Conservation (phyloP, 805 yeast genomes). For the Metschnikowia chrysomelidarum region DNA sequence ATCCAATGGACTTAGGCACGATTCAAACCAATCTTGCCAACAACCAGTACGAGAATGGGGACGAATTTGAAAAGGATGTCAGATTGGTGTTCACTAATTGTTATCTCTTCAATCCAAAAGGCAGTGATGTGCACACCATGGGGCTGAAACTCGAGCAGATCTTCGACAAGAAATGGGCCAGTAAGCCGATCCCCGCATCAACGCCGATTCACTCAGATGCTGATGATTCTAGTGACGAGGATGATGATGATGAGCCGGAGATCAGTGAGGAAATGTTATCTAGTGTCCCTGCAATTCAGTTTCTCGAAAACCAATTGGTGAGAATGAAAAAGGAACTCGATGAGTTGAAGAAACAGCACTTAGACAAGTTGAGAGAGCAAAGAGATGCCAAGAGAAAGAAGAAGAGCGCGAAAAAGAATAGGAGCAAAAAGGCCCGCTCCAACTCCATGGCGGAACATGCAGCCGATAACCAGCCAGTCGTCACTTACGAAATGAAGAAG, state of each 20-base stretch:
- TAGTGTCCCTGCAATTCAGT: slow-evolving; percentile 86
- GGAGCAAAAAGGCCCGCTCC: slow-evolving; percentile 21
- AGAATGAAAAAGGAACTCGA: slow-evolving; percentile 84
- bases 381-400: slow-evolving; percentile 51
- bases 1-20: slow-evolving; percentile 94
- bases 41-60: slow-evolving; percentile 86
- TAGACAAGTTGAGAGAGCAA: slow-evolving; percentile 63
- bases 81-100: slow-evolving; percentile 85
- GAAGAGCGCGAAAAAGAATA: slow-evolving; percentile 37
- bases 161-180: slow-evolving; percentile 85
- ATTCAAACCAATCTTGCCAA: slow-evolving; percentile 75
- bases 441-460: slow-evolving; percentile 26
- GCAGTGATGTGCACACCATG: slow-evolving; percentile 94
- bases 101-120: slow-evolving; percentile 90
- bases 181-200: slow-evolving; percentile 61
- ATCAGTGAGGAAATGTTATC: slow-evolving; percentile 49
- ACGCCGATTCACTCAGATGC: slow-evolving; percentile 56
- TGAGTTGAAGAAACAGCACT: slow-evolving; percentile 74
- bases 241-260: slow-evolving; percentile 61
- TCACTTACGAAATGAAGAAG: slow-evolving; percentile 95
- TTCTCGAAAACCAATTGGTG: slow-evolving; percentile 80
- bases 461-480: slow-evolving; percentile 36
- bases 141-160: slow-evolving; percentile 87
- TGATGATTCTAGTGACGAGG: slow-evolving; percentile 39
- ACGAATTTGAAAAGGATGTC: slow-evolving; percentile 81